phyloP scores from a whole-genome alignment of 1,284 basidiomycete genomes.

The Retiboletus flavoniger region DNA sequence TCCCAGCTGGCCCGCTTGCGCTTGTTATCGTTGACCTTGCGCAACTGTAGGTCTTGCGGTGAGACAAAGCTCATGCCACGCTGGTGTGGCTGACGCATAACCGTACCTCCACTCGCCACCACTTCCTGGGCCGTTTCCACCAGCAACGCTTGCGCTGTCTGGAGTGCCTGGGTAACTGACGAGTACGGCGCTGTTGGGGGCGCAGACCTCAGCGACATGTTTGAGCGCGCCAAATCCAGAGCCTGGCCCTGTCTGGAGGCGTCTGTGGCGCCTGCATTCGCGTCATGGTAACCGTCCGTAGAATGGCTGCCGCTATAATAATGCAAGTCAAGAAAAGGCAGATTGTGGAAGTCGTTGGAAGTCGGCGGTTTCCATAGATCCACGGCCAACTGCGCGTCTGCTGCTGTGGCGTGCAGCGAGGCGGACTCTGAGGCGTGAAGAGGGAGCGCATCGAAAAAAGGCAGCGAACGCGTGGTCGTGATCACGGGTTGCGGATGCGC shows the following conservation, averaged over 20 bases:
- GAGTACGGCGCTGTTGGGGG: conserved; percentile 30
- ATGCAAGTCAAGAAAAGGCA: conserved; percentile 73
- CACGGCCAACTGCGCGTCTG: conserved; percentile 20
- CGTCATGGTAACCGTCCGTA: conserved; percentile 29
- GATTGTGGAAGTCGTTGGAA: conserved; percentile 45
- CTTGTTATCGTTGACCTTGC: conserved; percentile 56
- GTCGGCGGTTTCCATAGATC: conserved; percentile 33
- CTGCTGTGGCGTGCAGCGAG: conserved; percentile 24
- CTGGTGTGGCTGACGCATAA: conserved; percentile 41
- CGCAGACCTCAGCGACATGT: conserved; percentile 34
- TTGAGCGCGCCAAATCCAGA: conserved; percentile 59
- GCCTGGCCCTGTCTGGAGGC: conserved; percentile 53
- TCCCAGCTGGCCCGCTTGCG: conserved; percentile 78
- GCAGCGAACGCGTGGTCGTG: conserved; percentile 31
- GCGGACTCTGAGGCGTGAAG: conserved; percentile 24
- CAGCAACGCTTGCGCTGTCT: conserved; percentile 28
- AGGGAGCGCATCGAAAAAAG: conserved; percentile 32
- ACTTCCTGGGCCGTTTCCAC: conserved; percentile 19
- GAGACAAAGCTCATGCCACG: conserved; percentile 65
- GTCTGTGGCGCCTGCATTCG: conserved; percentile 18
- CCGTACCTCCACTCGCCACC: conserved; percentile 1
- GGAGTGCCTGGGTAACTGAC: conserved; percentile 32
- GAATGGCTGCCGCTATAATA: conserved; percentile 48
- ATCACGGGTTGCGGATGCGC: conserved; percentile 30
- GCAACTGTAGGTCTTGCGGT: conserved; percentile 63